Conservation (phyloP, 2,329 filamentous ascomycete species). For the Ampelomyces quisqualis region DNA sequence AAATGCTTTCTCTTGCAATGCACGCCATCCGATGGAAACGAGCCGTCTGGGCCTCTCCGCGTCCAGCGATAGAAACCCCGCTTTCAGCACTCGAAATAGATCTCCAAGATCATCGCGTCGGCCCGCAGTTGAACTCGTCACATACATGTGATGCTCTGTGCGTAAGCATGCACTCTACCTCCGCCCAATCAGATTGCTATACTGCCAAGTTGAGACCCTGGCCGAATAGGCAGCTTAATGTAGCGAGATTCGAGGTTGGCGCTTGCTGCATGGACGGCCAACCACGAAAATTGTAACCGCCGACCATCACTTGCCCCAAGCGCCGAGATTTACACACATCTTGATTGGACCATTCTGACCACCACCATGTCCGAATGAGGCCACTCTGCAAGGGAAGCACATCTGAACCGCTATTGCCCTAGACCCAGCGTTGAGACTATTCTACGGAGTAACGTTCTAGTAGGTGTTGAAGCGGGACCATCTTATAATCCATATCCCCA, state of each 20-base stretch:
- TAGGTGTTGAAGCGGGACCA: conserved; percentile 16
- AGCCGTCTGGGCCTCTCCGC: conserved; percentile 20
- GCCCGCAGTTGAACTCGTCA: conserved; percentile 36
- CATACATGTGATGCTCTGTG: conserved; percentile 33
- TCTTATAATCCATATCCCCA: conserved; percentile 41
- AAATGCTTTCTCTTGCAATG: conserved; percentile 5
- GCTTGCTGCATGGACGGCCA: conserved; percentile 39
- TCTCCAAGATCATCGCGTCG: conserved; percentile 32
- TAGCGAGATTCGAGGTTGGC: conserved; percentile 37
- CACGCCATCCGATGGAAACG: conserved; percentile 6
- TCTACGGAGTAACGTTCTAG: conserved; percentile 18
- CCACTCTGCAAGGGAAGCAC: conserved; percentile 35
- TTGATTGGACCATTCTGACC: conserved; percentile 35
- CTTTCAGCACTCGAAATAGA: conserved; percentile 38
- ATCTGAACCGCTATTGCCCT: conserved; percentile 39
- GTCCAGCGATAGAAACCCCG: conserved; percentile 12
- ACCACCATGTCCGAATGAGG: conserved; percentile 28
- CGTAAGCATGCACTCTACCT: conserved; percentile 30
- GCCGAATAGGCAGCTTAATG: conserved; percentile 23
- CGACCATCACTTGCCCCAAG: conserved; percentile 30
- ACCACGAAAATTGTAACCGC: conserved; percentile 43
- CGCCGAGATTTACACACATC: conserved; percentile 33
- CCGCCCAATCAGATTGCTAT: conserved; percentile 29
- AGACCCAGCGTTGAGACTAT: conserved; percentile 14
- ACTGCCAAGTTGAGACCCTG: conserved; percentile 16